Percentiles rank a stretch among this genome's conserved stretches.
Conservation (phyloP, 2,329 filamentous ascomycete species). For the Phaeosphaeria sp. region DNA sequence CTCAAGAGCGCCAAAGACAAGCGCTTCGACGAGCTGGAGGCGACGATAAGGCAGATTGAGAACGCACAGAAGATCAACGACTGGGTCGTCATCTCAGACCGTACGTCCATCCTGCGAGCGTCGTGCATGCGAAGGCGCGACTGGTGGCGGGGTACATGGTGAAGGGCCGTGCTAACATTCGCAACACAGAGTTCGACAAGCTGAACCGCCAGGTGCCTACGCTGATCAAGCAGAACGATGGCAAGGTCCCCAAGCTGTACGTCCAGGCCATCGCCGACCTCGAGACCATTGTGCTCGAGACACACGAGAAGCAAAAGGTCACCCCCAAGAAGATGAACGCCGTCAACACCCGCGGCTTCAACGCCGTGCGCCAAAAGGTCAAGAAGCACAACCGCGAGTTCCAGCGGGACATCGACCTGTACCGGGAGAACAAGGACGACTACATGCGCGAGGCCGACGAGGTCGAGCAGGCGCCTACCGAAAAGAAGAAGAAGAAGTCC, state of each 20-base stretch:
- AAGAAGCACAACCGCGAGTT: conserved; percentile 99
- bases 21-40: conserved; percentile 90
- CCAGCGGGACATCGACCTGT: conserved; percentile 84
- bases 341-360: conserved; percentile 89
- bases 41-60: conserved; percentile 87
- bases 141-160: conserved; percentile 9
- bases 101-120: conserved; percentile 60
- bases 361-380: conserved; percentile 97
- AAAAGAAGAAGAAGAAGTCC: conserved; percentile 50
- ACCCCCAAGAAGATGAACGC: conserved; percentile 99
- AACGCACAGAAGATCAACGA: conserved; percentile 98
- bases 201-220: conserved; percentile 80
- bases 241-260: conserved; percentile 86
- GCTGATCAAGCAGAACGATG: conserved; percentile 64
- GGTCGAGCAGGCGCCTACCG: conserved; percentile 67
- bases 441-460: conserved; percentile 89
- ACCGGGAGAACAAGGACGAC: conserved; percentile 81
- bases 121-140: background rate
- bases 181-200: conserved; percentile 82
- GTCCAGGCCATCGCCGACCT: conserved; percentile 92
- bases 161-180: conserved; percentile 30
- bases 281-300: conserved; percentile 93
- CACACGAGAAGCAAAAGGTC: conserved; percentile 93
- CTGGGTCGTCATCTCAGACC: conserved; percentile 89
- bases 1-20: conserved; percentile 99